phyloP scores from a whole-genome alignment of 441 rosid species.

The Jatropha multifida region DNA sequence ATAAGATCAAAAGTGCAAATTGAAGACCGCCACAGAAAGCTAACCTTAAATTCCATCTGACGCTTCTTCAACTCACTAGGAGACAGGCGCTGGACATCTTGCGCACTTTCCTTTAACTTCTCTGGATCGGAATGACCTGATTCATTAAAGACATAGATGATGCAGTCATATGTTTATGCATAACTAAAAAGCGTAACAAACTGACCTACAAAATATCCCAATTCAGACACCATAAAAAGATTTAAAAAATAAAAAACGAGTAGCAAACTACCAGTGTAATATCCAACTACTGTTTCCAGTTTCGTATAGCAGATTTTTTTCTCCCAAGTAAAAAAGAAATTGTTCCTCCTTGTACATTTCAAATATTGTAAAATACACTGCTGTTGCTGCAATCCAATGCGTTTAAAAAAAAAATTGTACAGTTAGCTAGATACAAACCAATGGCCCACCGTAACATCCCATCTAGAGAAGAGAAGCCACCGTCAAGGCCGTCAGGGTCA shows the following conservation, averaged over 20 bases:
- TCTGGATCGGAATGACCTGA: conserved; percentile 87
- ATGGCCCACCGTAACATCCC: conserved; percentile 97
- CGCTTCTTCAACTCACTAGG: conserved; percentile 69
- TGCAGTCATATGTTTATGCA: background rate
- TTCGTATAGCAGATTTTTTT: background rate
- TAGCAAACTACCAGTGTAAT: background rate
- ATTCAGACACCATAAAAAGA: background rate
- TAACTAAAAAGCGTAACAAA: background rate
- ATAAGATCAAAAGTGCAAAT: background rate
- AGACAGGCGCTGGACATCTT: conserved; percentile 61
- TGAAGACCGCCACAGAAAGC: background rate
- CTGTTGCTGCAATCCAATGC: too few relatives aligned
- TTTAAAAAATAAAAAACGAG: background rate
- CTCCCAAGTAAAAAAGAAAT: background rate
- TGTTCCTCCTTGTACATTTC: background rate
- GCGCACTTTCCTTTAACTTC: conserved; percentile 70
- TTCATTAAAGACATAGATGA: background rate
- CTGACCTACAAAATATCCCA: background rate
- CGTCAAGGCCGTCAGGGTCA: conserved; percentile 59
- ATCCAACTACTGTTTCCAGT: background rate
- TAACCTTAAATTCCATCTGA: conserved; percentile 74
- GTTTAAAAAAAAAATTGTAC: background rate
- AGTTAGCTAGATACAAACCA: conserved; percentile 36
- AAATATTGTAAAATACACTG: background rate
- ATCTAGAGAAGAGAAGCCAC: conserved; percentile 85